Conservation (phyloP, 1,139 yeast species). For the Hanseniaspora gamundiae region DNA sequence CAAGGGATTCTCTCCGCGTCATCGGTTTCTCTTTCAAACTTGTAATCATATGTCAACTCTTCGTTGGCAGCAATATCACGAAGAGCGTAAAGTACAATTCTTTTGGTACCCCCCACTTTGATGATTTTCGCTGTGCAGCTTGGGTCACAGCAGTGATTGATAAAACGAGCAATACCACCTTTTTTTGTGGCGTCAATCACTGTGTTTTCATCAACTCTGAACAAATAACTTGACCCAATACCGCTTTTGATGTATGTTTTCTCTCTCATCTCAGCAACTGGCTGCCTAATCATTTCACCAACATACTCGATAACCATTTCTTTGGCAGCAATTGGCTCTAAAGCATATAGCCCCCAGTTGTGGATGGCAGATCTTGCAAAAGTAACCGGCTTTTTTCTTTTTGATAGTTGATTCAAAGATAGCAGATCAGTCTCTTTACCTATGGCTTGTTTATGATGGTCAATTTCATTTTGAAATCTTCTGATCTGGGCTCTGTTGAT, state of each 20-base stretch:
- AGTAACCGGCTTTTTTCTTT: conserved; percentile 85
- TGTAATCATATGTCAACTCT: conserved; percentile 89
- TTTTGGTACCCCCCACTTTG: conserved; percentile 84
- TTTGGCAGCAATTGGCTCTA: conserved; percentile 85
- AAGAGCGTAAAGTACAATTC: conserved; percentile 90
- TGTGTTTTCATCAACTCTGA: conserved; percentile 85
- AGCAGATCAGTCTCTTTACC: conserved; percentile 73
- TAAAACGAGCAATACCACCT: conserved; percentile 93
- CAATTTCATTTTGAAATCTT: conserved; percentile 82
- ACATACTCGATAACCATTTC: conserved; percentile 98
- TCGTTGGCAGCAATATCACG: conserved; percentile 83
- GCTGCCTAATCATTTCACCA: conserved; percentile 93
- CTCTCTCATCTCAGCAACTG: conserved; percentile 89
- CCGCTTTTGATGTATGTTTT: conserved; percentile 79
- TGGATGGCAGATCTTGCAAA: conserved; percentile 95
- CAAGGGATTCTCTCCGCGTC: conserved; percentile 87
- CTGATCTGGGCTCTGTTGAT: conserved; percentile 83
- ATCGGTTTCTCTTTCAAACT: conserved; percentile 83
- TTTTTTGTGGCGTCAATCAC: conserved; percentile 96
- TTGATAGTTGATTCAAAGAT: conserved; percentile 65
- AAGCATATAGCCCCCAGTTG: conserved; percentile 94
- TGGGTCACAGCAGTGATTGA: conserved; percentile 95
- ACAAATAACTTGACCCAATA: conserved; percentile 86
- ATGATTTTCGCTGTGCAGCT: conserved; percentile 95
- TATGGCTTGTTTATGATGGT: conserved; percentile 64